Conservation (phyloP, 352 stramenopile genomes). For the Phytopythium boreale region DNA sequence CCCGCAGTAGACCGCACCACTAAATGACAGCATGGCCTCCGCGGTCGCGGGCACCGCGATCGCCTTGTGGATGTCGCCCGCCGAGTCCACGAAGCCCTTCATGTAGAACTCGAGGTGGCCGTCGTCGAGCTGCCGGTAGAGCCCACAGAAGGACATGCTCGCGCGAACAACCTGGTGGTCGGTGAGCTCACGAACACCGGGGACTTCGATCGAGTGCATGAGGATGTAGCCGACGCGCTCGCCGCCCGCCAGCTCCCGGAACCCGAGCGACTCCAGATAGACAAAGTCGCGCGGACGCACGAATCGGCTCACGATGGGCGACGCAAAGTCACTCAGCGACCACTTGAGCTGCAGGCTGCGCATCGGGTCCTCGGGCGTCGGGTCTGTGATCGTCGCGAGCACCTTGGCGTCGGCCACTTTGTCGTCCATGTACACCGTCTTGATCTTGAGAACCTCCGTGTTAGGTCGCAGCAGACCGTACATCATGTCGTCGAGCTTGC, state of each 20-base stretch:
- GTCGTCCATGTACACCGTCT: constrained; percentile 49
- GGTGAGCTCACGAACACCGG: constrained; percentile 7
- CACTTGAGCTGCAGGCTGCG: constrained; percentile 25
- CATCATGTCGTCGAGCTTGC: constrained; percentile 35
- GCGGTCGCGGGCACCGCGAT: constrained; percentile 9
- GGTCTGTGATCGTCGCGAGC: constrained; percentile 31
- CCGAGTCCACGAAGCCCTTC: constrained; percentile 12
- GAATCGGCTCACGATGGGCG: constrained; percentile 15
- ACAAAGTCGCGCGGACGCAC: constrained; percentile 21
- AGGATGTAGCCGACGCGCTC: constrained; percentile 34
- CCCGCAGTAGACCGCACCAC: constrained; percentile 5
- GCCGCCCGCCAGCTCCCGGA: constrained; percentile 16
- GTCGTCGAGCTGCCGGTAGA: constrained; percentile 13
- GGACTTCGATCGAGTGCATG: constrained; percentile 21
- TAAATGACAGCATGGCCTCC: constrained; percentile 8
- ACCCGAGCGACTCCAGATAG: constrained; percentile 23
- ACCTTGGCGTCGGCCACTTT: constrained; percentile 40
- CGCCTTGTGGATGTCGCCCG: constrained; percentile 8
- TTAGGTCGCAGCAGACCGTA: constrained; percentile 29
- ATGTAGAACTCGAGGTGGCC: constrained; percentile 13
- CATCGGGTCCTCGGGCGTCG: constrained; percentile 36
- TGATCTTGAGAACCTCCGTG: constrained; percentile 30
- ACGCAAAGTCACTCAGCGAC: constrained; percentile 21
- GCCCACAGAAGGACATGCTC: constrained; percentile 17
- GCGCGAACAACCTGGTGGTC: constrained; percentile 15